Base-by-base conservation (phyloP, 331 rosid genomes). In the Arachis monticola region DNA sequence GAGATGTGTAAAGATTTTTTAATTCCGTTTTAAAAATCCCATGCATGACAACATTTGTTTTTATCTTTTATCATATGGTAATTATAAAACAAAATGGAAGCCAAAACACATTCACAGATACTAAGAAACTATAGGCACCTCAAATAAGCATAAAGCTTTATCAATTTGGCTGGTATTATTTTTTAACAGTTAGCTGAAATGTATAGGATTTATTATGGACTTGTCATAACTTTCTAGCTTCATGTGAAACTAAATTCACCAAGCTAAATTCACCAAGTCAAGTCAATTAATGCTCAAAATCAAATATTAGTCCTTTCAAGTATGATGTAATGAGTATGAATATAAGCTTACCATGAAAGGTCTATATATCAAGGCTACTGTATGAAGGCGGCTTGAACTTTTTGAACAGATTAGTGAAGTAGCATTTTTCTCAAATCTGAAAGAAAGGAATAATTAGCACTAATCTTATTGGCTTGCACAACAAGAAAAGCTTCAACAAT, bases 311-410 rank as follows among this genome's bases (percentile, higher is more conserved):
- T 67, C 64, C 48, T 50, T 11, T 35, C 22, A 13, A 22, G 48
- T 6, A 70, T n/a, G 72, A 73, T 53, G 53, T 7, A 75, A 66
- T 46, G 71, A 9, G 30, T 57, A 27, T 70, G 64, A 60, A 64
- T 12, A 70, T 27, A 53, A 67, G 41, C 58, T 42, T 86, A 91
- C 97, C 98, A 91, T 81, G 78, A 93, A 88, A 71, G 97, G 97
- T 79, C 88, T 91, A 78, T 93, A 93, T 68, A 93, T 88, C 47
- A 52, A 83, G 85, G 84, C 64, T 69, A 89, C 73, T n/a, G 74
- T 73, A 76, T 93, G 98, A 78, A 79, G 84, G 30, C 79, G 87
- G 73, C 75, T 84, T 17, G 87, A 85, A 81, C 91, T 88, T 82
- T 91, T 74, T 5, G 84, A 83, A 77, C 98, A 93, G 72, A 76